phyloP scores from a whole-genome alignment of 495 filamentous ascomycete species.

The Lindgomyces ingoldianus region DNA sequence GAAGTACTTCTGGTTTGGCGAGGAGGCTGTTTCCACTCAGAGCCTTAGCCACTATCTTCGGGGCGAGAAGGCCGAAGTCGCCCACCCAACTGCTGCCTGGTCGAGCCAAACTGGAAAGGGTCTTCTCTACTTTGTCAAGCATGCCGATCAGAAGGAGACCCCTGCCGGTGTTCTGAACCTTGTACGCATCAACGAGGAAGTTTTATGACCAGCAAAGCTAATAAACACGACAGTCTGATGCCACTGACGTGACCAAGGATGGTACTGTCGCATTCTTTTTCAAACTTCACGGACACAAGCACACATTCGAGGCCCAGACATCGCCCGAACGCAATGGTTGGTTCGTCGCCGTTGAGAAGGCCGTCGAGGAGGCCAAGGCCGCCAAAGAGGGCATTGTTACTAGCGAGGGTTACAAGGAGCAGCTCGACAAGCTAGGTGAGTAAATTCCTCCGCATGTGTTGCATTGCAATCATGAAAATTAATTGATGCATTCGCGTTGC shows the following conservation, averaged over 20 bases:
- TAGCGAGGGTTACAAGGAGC: conserved; percentile 52
- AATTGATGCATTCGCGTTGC: conserved; percentile 16
- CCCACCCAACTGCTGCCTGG: conserved; percentile 81
- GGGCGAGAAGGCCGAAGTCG: conserved; percentile 81
- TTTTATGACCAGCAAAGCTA: conserved; percentile 4
- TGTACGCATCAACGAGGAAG: conserved; percentile 53
- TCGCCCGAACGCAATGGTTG: conserved; percentile 84
- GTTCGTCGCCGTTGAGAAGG: conserved; percentile 63
- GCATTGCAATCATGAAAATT: not conserved
- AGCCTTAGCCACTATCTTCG: conserved; percentile 72
- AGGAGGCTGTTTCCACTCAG: conserved; percentile 74
- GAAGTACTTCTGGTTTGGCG: conserved; percentile 91
- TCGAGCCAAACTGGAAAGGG: conserved; percentile 93
- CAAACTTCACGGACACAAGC: conserved; percentile 82
- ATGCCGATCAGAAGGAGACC: conserved; percentile 73
- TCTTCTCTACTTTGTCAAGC: conserved; percentile 89
- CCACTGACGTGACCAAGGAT: conserved; percentile 73
- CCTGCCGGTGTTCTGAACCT: conserved; percentile 83
- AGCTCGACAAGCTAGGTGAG: conserved; percentile 49
- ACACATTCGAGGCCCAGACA: conserved; percentile 77
- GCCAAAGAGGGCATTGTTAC: conserved; percentile 47
- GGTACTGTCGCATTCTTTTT: conserved; percentile 79
- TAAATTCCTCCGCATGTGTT: conserved; percentile 5
- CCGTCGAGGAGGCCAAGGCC: conserved; percentile 55
- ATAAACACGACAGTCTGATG: conserved; percentile 65